Evolutionary conservation across 2,329 filamentous ascomycete species (phyloP).

Genomic region (Diplodia scrobiculata): DNA sequence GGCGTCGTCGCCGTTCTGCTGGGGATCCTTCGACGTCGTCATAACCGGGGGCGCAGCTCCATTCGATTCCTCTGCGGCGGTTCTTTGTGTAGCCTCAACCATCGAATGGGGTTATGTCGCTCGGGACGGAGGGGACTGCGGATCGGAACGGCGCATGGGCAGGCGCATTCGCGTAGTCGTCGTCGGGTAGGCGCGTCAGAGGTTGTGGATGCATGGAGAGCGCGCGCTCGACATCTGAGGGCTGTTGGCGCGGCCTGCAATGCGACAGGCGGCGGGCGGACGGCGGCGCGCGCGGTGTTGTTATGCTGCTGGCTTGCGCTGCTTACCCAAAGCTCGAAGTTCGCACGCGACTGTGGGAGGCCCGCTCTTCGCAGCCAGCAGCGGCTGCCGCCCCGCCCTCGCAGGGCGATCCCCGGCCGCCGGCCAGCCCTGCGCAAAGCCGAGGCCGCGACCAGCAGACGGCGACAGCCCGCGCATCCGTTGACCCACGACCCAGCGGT

Average conservation of each 20-base stretch:
- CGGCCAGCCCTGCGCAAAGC: constrained; percentile 23
- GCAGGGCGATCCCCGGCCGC: constrained; percentile 19
- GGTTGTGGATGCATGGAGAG: constrained; percentile 27
- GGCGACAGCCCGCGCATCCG: background rate
- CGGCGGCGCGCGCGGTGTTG: background rate
- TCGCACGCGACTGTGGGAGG: constrained; percentile 19
- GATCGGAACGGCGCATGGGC: constrained; percentile 30
- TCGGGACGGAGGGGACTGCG: constrained; percentile 33
- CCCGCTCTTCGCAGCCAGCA: background rate
- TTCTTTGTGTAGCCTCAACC: constrained; percentile 41
- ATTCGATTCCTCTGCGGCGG: constrained; percentile 38
- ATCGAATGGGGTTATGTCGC: constrained; percentile 40
- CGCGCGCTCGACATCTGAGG: constrained; percentile 11
- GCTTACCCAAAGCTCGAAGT: constrained; percentile 24
- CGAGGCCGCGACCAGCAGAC: constrained; percentile 9
- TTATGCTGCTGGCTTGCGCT: constrained; percentile 11
- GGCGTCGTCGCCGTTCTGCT: constrained; percentile 37
- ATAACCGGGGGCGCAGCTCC: constrained; percentile 41
- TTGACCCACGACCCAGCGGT: constrained; percentile 13
- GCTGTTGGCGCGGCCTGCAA: background rate
- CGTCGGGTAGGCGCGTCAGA: constrained; percentile 27
- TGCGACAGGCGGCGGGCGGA: background rate
- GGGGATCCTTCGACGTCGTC: constrained; percentile 39
- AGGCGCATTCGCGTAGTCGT: constrained; percentile 29
- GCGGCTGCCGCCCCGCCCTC: constrained; percentile 4